A percentile compares a stretch with the other conserved stretches of the same genome.
Conservation (phyloP, 169 alveolate genomes). For the Eimeria praecox region DNA sequence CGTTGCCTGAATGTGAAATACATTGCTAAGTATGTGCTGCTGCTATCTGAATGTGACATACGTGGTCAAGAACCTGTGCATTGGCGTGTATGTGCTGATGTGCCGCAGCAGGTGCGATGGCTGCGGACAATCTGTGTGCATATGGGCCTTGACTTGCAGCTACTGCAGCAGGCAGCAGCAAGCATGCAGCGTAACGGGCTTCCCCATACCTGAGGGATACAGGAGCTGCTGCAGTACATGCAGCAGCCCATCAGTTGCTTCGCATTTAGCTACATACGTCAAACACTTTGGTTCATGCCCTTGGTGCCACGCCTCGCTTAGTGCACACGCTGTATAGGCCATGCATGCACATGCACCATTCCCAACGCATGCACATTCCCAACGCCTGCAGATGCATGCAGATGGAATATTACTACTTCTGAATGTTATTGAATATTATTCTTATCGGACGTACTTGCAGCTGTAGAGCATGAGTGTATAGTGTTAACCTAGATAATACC, state of each 20-base stretch:
- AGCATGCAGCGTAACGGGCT: constrained; percentile 36
- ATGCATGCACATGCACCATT: no score
- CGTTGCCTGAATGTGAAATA: no score
- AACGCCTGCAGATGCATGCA: no score
- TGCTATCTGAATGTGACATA: no score
- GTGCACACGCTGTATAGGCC: background rate
- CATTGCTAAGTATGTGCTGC: no score
- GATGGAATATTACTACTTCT: no score
- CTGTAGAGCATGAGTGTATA: no score
- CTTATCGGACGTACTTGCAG: no score
- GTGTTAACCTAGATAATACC: no score
- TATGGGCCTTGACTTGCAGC: constrained; percentile 11
- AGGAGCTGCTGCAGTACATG: constrained; percentile 13
- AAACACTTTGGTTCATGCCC: constrained; percentile 17
- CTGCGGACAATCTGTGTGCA: constrained; percentile 4
- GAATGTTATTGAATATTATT: no score
- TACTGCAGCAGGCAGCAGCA: background rate
- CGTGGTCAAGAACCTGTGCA: background rate
- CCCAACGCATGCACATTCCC: no score
- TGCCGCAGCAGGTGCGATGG: constrained; percentile 34
- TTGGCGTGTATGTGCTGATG: background rate
- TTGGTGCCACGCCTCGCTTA: background rate
- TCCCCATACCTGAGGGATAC: background rate
- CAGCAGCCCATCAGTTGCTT: background rate
- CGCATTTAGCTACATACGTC: constrained; percentile 4